Evolutionary conservation across 192 early-diverging fungal species (phyloP).

Genomic region (Obelidium mucronatum): DNA sequence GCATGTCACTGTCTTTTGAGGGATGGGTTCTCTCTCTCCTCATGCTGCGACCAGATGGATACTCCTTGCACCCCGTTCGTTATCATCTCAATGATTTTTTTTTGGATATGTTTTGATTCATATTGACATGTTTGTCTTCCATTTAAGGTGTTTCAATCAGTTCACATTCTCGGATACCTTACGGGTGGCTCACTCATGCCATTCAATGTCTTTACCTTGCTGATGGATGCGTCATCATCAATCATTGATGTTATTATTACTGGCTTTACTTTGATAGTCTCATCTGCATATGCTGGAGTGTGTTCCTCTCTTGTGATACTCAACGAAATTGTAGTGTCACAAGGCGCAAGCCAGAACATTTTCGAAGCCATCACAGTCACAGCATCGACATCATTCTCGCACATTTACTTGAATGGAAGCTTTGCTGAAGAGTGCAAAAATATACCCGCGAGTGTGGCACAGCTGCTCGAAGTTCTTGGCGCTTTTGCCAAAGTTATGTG

Average conservation of each 20-base stretch:
- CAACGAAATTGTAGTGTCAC: not conserved
- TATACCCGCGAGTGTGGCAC: not conserved
- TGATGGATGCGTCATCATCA: not conserved
- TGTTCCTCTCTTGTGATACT: not conserved
- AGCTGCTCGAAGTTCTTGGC: not conserved
- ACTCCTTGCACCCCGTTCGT: slow-evolving; percentile 2
- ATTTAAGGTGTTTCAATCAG: not conserved
- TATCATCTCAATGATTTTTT: no score
- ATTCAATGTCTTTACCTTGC: slow-evolving; percentile 3
- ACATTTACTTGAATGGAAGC: no score
- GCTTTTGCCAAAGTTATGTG: not conserved
- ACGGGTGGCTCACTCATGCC: not conserved
- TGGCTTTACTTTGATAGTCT: not conserved
- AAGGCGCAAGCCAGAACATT: no score
- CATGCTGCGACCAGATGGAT: not conserved
- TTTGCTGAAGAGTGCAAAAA: not conserved
- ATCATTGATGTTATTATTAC: not conserved
- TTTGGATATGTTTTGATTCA: no score
- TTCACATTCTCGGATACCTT: slow-evolving; percentile 15
- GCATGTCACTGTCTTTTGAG: not conserved
- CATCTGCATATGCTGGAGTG: not conserved
- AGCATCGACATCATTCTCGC: not conserved
- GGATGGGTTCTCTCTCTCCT: slow-evolving; percentile 16
- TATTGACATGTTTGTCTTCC: no score
- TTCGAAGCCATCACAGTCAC: slow-evolving; percentile 3